Percentiles rank a stretch among this genome's conserved stretches.
phyloP scores from a whole-genome alignment of 768 basidiomycete species.

The Exidia glandulosa region DNA sequence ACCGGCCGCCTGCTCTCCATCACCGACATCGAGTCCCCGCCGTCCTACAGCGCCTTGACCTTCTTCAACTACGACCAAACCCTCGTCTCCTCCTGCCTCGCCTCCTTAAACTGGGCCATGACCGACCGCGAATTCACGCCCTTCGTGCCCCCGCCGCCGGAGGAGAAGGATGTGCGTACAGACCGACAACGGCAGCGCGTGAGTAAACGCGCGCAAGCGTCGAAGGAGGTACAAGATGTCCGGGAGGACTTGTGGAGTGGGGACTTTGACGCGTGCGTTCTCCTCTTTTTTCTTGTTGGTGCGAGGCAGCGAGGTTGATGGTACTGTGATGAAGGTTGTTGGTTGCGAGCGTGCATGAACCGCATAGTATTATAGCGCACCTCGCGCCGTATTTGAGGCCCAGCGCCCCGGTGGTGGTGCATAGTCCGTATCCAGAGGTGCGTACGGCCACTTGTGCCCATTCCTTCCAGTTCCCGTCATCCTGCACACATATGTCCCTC shows the following conservation, averaged over 20 bases:
- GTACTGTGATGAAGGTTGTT: constrained; percentile 42
- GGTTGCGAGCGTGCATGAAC: constrained; percentile 76
- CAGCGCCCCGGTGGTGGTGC: constrained; percentile 76
- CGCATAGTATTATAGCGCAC: constrained; percentile 64
- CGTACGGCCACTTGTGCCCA: constrained; percentile 3
- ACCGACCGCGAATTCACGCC: constrained; percentile 70
- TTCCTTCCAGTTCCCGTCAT: too few species aligned
- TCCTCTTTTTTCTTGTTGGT: not conserved
- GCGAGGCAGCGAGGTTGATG: constrained; percentile 1
- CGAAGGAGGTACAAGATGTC: constrained; percentile 46
- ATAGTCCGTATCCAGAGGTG: constrained; percentile 74
- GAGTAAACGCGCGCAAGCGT: constrained; percentile 66
- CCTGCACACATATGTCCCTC: too few species aligned
- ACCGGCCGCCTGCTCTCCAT: constrained; percentile 74
- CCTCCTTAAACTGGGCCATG: constrained; percentile 84
- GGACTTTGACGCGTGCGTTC: constrained; percentile 74
- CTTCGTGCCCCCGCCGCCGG: constrained; percentile 48
- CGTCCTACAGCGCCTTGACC: constrained; percentile 72
- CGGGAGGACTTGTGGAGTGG: constrained; percentile 78
- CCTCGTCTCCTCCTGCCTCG: constrained; percentile 39
- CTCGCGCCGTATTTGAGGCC: constrained; percentile 71
- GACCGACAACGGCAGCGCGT: constrained; percentile 62
- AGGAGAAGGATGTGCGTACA: constrained; percentile 47
- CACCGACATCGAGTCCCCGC: constrained; percentile 84
- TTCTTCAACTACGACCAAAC: constrained; percentile 78